Conservation (phyloP, 345 rosid species). For the Bruguiera parviflora region DNA sequence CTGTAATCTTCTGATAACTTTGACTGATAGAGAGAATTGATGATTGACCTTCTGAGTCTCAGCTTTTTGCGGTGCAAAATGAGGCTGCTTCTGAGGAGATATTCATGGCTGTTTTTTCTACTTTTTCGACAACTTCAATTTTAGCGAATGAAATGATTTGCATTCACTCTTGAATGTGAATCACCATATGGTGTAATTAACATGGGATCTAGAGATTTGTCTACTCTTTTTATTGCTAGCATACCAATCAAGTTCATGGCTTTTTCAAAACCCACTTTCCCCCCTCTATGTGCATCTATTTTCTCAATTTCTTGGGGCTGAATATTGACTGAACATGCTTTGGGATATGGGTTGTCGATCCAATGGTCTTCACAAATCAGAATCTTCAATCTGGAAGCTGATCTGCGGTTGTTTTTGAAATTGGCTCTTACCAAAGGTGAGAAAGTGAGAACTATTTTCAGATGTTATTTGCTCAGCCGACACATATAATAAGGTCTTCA, state of each 20-base stretch:
- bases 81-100: not conserved
- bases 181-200: too few relatives aligned
- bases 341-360: too few relatives aligned
- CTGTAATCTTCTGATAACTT: not conserved
- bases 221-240: too few relatives aligned
- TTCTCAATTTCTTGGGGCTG: too few relatives aligned
- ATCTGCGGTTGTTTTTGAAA: not conserved
- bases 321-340: too few relatives aligned
- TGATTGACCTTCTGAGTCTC: not conserved
- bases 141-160: not conserved
- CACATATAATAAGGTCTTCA: not conserved
- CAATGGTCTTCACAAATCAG: too few relatives aligned
- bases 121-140: not conserved
- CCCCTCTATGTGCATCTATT: too few relatives aligned
- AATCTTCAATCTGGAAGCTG: too few relatives aligned
- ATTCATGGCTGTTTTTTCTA: not conserved
- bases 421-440: not conserved
- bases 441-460: not conserved
- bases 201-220: too few relatives aligned
- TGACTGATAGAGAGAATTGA: not conserved
- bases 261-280: too few relatives aligned
- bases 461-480: not conserved
- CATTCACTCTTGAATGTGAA: too few relatives aligned
- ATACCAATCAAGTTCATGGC: too few relatives aligned
- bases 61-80: not conserved